A percentile compares a stretch with the other conserved stretches of the same genome.
Evolutionary conservation across 768 basidiomycete genomes (phyloP).

Genomic region (Russula emetica): DNA sequence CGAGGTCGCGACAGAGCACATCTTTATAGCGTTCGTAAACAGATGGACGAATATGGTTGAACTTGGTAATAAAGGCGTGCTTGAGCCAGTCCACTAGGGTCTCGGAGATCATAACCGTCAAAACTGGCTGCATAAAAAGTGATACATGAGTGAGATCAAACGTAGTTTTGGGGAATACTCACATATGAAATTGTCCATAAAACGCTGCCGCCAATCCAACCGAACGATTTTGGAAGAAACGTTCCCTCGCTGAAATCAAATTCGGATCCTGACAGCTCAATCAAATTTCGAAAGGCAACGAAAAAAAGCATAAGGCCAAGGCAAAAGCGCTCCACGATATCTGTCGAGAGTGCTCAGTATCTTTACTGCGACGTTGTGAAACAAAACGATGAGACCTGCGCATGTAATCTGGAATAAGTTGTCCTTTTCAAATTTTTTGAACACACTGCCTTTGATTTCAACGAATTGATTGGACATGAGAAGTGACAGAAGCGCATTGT

Average conservation of each 20-base stretch:
- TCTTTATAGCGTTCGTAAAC: slow-evolving; percentile 96
- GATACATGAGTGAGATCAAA: slow-evolving; percentile 6
- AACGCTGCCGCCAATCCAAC: slow-evolving; percentile 75
- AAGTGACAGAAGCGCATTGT: slow-evolving; percentile 89
- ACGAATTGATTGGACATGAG: slow-evolving; percentile 98
- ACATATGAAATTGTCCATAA: slow-evolving; percentile 90
- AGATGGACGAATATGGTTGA: slow-evolving; percentile 94
- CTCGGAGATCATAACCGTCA: slow-evolving; percentile 88
- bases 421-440: slow-evolving; percentile 99
- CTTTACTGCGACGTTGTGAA: not conserved
- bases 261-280: slow-evolving; percentile 89
- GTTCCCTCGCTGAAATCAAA: slow-evolving; percentile 71
- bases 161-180: slow-evolving; percentile 32
- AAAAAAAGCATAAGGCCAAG: slow-evolving; percentile 85
- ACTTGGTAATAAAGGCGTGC: slow-evolving; percentile 99
- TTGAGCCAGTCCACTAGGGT: slow-evolving; percentile 98
- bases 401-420: slow-evolving; percentile 98
- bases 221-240: slow-evolving; percentile 76
- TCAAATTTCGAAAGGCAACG: slow-evolving; percentile 90
- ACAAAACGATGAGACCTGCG: slow-evolving; percentile 56
- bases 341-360: slow-evolving; percentile 38
- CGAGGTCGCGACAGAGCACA: slow-evolving; percentile 89
- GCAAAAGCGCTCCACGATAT: slow-evolving; percentile 97
- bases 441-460: slow-evolving; percentile 98
- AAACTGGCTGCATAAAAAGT: slow-evolving; percentile 60